Evolutionary conservation across 805 yeast genomes (phyloP), one percentile per base, ranked within the genome.

Genomic region (Candida sanyiensis): DNA sequence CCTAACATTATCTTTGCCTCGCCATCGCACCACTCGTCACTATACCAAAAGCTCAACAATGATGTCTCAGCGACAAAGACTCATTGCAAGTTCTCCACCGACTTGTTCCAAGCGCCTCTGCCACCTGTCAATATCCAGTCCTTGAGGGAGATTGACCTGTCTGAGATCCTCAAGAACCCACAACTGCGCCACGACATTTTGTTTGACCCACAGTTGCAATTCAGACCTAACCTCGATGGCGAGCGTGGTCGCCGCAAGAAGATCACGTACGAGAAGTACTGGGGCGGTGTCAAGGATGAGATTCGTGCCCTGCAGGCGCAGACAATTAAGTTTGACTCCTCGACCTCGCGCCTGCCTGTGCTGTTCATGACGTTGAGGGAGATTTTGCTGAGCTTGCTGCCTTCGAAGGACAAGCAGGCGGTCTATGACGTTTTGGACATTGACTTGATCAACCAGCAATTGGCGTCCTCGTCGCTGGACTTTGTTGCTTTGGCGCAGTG

Each of bases 171-270:
- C 49, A 85, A 84, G 56, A 89, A 89, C 61, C 96, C 96, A 4
- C 96, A 87, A 58, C 67, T 89, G 40, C 74, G 97, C 47, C 97
- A 89, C 60, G 97, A 90, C 58, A 85, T 90, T 38, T 70, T 87
- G 11, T 89, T 89, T 57, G 96, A 89, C 63, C 94, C 96, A 13
- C 85, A 84, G 54, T 67, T 89, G 43, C 96, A 88, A 64, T 86
- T 89, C 60, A 74, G 97, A 57, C 95, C 95, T 21, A 85, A 86
- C 54, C 66, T 88, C 48, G 96, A 85, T 58, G 95, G 95, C 37
- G 97, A 89, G 62, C 68, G 96, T 37, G 95, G 95, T 20, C 72
- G 78, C 43, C 72, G 88, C 39, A 86, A 88, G 70, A 80, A 77
- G 61, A 60, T 71, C 41, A 69, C 81, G 31, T 81, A 87, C 35